These are phyloP conservation scores for Salvia sclarea DNA, from an alignment of 305 asterid genomes.

Conservation along the genomic window DNA sequence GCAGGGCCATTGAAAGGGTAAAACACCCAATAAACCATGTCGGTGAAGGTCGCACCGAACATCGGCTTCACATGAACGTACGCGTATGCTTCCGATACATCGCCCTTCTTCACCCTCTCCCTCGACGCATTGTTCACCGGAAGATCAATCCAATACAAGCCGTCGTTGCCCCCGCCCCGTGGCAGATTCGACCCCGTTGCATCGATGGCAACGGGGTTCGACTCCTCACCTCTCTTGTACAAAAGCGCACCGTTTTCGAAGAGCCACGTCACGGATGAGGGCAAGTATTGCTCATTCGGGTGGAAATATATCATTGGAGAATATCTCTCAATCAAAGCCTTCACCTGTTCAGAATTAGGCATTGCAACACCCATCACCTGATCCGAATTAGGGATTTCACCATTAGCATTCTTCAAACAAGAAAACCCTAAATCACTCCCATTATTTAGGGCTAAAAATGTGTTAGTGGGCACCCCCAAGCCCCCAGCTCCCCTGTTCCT, in stretches of 20 bases:
- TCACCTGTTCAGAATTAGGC: constrained; percentile 65
- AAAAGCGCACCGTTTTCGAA: constrained; percentile 74
- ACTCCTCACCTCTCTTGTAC: constrained; percentile 60
- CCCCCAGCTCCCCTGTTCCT: constrained; percentile 48
- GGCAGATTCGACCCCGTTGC: constrained; percentile 73
- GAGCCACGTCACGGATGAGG: constrained; percentile 73
- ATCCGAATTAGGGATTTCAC: constrained; percentile 44
- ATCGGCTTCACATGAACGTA: constrained; percentile 71
- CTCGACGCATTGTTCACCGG: constrained; percentile 49
- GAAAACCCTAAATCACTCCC: constrained; percentile 39
- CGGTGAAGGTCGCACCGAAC: constrained; percentile 71
- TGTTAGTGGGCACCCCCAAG: constrained; percentile 54
- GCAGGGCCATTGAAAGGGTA: constrained; percentile 91
- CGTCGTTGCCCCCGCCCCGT: constrained; percentile 69
- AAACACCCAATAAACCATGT: constrained; percentile 65
- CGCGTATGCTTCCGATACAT: constrained; percentile 39
- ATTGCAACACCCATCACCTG: constrained; percentile 52
- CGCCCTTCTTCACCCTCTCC: constrained; percentile 61
- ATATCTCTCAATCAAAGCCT: constrained; percentile 49
- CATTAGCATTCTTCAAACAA: constrained; percentile 53
- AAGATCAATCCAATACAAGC: constrained; percentile 68
- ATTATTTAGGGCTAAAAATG: constrained; percentile 50
- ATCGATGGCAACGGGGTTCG: constrained; percentile 44
- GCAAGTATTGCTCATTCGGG: constrained; percentile 65
- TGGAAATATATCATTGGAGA: constrained; percentile 68